phyloP scores from a whole-genome alignment of 2,329 filamentous ascomycete genomes.

The Aspergillus ibericus region DNA sequence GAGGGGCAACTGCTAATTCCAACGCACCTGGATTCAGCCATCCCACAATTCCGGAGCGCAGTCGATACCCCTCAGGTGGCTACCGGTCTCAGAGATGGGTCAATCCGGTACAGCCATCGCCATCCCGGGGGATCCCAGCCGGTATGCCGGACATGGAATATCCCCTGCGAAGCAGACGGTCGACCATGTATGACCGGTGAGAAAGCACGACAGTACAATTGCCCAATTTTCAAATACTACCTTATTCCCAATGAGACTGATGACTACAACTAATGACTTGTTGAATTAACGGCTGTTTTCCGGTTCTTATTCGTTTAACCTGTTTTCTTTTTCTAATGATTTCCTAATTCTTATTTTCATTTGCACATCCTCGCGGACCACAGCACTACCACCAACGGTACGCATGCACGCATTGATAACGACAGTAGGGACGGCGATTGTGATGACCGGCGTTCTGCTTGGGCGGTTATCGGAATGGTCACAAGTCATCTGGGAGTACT shows the following conservation, averaged over 20 bases:
- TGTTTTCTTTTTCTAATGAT: not conserved
- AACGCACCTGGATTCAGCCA: not conserved
- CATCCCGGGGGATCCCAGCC: constrained; percentile 1
- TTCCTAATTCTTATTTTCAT: not conserved
- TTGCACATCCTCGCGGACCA: not conserved
- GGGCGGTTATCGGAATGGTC: no score
- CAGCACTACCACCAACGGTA: not conserved
- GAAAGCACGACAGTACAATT: not conserved
- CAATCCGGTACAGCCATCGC: not conserved
- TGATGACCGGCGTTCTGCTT: no score
- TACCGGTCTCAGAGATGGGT: constrained; percentile 10
- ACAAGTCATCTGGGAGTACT: no score
- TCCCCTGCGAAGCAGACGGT: constrained; percentile 5
- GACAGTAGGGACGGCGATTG: no score
- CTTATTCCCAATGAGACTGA: not conserved
- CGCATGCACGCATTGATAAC: not conserved
- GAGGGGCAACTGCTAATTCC: constrained; percentile 16
- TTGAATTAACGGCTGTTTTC: not conserved
- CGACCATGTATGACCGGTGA: constrained; percentile 19
- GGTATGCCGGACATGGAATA: constrained; percentile 11
- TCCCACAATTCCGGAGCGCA: constrained; percentile 11
- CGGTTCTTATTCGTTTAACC: not conserved
- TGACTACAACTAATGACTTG: not conserved
- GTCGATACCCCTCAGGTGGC: not conserved
- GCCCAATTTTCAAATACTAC: not conserved